Base-by-base conservation (phyloP, 129 eudicot species). In the Heracleum sosnowskyi region DNA sequence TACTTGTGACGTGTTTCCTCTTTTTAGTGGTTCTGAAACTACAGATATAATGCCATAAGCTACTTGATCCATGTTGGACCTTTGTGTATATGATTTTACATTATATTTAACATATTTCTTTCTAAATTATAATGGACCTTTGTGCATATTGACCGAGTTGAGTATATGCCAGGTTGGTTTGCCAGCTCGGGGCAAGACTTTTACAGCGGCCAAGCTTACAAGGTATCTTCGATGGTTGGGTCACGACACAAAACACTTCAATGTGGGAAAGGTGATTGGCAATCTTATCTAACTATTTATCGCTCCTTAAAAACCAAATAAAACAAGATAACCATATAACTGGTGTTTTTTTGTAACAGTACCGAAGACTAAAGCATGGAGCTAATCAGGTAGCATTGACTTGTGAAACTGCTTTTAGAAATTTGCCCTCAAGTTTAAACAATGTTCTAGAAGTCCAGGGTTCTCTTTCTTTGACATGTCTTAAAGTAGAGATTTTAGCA, bases 101-200 rank as follows among this genome's bases (percentile, higher is more conserved):
- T 11, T 60, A n/a, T 10, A n/a, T 4, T 11, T 26, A 60, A n/a
- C 12, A 10, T 10, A n/a, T 60, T n/a, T 13, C 33, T 60, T 2
- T 60, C 16, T 26, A 60, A 24, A n/a, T n/a, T n/a, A n/a, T n/a
- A n/a, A n/a, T 20, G 47, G 75, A n/a, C 31, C 28, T 22, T n/a
- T 29, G 34, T n/a, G 68, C 68, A 60, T 10, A 26, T n/a, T 15
- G 75, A 44, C 5, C 24, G 72, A 68, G 55, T 41, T 76, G 31
- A 24, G 40, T 64, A 64, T 64, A 64, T 78, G 75, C 78, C 83
- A 96, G 97, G 97, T 96, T 83, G 99, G 99, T 53, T 89, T 96
- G 88, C 99, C 99, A 57, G 99, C 99, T 78, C 99, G 99, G 4
- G 99, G 99, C 34, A 96, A 96, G 91, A 96, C 96, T 64, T 96